Conservation (phyloP, 2,329 filamentous ascomycete species). For the Coniella vitis region DNA sequence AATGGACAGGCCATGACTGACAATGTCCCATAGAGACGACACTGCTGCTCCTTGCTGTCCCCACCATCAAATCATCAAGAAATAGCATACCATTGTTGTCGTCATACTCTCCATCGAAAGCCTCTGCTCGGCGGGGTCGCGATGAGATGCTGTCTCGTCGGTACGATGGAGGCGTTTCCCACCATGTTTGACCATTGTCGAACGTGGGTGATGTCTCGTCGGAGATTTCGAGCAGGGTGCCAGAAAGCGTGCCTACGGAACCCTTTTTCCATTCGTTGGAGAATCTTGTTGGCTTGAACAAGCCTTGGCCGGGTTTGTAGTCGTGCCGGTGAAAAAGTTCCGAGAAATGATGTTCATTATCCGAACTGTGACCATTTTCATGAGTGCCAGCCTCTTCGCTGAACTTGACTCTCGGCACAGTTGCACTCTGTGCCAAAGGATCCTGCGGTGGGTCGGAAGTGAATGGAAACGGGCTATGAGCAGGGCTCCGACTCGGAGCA, state of each 20-base stretch:
- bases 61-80: not conserved
- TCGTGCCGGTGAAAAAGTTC: conserved; percentile 37
- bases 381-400: not conserved
- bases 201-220: conserved; percentile 27
- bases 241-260: conserved; percentile 53
- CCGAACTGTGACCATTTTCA: conserved; percentile 21
- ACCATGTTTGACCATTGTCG: conserved; percentile 59
- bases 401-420: conserved; percentile 4
- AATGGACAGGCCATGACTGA: conserved; percentile 7
- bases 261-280: conserved; percentile 70
- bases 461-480: conserved; percentile 9
- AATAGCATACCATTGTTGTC: conserved; percentile 46
- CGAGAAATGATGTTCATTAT: conserved; percentile 26
- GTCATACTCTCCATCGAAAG: conserved; percentile 62
- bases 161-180: conserved; percentile 55
- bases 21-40: not conserved
- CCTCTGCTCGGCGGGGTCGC: conserved; percentile 50
- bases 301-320: conserved; percentile 41
- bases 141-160: conserved; percentile 39
- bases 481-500: conserved; percentile 13
- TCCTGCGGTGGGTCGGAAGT: conserved; percentile 1
- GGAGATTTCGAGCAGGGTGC: conserved; percentile 54
- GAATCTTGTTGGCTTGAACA: conserved; percentile 53
- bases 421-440: not conserved
- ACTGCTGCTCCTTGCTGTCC: not conserved